phyloP scores from a whole-genome alignment of 352 stramenopile genomes.

The Aphanomyces stellatus region DNA sequence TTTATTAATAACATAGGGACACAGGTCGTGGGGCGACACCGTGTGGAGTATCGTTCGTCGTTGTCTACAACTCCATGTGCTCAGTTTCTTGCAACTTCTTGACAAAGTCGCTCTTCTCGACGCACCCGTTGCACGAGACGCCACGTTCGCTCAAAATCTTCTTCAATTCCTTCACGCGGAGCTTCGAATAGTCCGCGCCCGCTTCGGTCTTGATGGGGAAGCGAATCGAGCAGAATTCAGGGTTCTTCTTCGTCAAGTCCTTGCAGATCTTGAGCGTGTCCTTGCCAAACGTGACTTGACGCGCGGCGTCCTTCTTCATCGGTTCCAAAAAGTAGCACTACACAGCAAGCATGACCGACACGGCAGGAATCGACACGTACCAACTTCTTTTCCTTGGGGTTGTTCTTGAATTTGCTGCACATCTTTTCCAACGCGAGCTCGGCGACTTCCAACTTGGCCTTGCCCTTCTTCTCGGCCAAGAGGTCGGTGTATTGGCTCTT shows the following conservation, averaged over 20 bases:
- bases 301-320: slow-evolving; percentile 91
- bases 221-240: slow-evolving; percentile 91
- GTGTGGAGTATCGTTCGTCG: no score
- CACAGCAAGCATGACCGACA: slow-evolving; percentile 17
- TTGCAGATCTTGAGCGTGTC: slow-evolving; percentile 92
- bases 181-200: slow-evolving; percentile 91
- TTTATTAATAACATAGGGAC: slow-evolving; percentile 8
- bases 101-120: slow-evolving; percentile 94
- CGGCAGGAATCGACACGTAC: slow-evolving; percentile 29
- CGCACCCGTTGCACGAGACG: slow-evolving; percentile 87
- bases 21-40: not conserved
- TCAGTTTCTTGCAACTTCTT: slow-evolving; percentile 91
- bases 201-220: slow-evolving; percentile 92
- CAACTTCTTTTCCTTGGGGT: slow-evolving; percentile 88
- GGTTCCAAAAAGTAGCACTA: slow-evolving; percentile 93
- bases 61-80: slow-evolving; percentile 81
- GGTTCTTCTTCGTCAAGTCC: slow-evolving; percentile 90
- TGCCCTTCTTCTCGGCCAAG: slow-evolving; percentile 61
- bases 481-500: slow-evolving; percentile 60
- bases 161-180: slow-evolving; percentile 93
- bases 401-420: slow-evolving; percentile 72
- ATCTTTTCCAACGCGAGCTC: slow-evolving; percentile 81
- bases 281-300: slow-evolving; percentile 88
- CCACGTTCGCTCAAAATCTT: slow-evolving; percentile 90
- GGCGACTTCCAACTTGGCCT: slow-evolving; percentile 62